Percentiles rank a stretch among this genome's conserved stretches.
Evolutionary conservation across 805 yeast genomes (phyloP).

Genomic region (Saccharomycopsis schoenii): DNA sequence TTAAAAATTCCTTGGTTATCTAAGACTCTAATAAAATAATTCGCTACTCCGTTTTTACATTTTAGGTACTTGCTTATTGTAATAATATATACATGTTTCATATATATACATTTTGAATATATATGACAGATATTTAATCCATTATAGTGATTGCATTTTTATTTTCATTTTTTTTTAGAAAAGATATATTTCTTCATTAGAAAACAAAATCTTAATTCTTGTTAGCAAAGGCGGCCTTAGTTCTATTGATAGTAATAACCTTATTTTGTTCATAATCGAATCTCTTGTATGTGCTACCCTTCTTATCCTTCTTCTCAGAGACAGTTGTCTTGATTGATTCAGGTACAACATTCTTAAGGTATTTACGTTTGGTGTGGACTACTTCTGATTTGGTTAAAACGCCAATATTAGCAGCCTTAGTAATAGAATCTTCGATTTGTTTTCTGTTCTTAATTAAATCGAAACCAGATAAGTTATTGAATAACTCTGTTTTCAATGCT

Average conservation of each 20-base stretch:
- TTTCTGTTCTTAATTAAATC: conserved; percentile 28
- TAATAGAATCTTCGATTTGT: conserved; percentile 30
- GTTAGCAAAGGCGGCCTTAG: conserved; percentile 36
- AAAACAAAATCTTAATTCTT: neutral
- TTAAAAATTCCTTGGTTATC: conserved; percentile 21
- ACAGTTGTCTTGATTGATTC: conserved; percentile 31
- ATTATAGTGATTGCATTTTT: neutral
- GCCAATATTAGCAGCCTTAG: conserved; percentile 20
- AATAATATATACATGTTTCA: neutral
- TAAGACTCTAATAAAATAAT: neutral
- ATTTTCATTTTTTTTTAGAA: neutral
- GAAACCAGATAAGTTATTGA: conserved; percentile 30
- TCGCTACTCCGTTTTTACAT: too few relatives aligned
- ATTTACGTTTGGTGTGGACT: conserved; percentile 34
- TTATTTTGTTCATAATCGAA: conserved; percentile 50
- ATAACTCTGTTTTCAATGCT: conserved; percentile 19
- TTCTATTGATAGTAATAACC: conserved; percentile 45
- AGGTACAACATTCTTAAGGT: conserved; percentile 48
- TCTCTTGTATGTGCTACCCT: conserved; percentile 38
- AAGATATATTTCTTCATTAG: neutral
- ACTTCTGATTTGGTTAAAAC: conserved; percentile 28
- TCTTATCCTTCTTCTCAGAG: conserved; percentile 26
- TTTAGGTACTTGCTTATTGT: neutral
- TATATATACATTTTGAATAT: neutral
- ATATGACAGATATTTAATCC: neutral